Evolutionary conservation across 768 basidiomycete genomes (phyloP).

Genomic region (Macrolepiota dolichaula): DNA sequence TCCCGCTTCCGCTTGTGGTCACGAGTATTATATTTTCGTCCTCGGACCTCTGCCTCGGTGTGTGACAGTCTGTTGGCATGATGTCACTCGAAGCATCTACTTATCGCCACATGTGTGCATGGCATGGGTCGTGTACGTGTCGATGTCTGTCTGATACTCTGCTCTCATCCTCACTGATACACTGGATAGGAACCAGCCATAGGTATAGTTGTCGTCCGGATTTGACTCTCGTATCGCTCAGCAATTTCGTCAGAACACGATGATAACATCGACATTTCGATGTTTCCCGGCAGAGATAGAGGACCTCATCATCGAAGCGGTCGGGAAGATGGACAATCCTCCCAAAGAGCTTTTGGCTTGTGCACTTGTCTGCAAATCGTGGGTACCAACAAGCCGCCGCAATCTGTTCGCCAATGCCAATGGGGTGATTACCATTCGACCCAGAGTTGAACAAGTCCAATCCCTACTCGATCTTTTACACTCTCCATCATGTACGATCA

Average conservation of each 20-base stretch:
- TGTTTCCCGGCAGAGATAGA: neutral
- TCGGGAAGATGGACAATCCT: neutral
- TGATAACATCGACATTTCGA: neutral
- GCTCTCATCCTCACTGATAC: too few relatives aligned
- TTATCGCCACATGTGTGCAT: too few relatives aligned
- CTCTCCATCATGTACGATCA: neutral
- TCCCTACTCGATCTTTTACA: neutral
- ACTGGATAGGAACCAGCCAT: neutral
- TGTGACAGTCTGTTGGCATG: too few relatives aligned
- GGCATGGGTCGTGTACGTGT: too few relatives aligned
- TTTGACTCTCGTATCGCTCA: neutral
- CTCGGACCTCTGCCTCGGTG: too few relatives aligned
- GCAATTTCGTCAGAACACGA: neutral
- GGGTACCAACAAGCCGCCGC: neutral
- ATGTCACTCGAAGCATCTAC: too few relatives aligned
- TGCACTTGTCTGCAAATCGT: neutral
- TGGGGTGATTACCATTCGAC: neutral
- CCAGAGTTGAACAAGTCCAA: neutral
- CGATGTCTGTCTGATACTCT: too few relatives aligned
- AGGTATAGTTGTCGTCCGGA: neutral
- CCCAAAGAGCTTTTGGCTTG: neutral
- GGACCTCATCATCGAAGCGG: neutral
- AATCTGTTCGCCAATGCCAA: neutral
- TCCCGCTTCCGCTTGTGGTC: too few relatives aligned
- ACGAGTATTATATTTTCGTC: too few relatives aligned